Percentiles rank a stretch among this genome's conserved stretches.
These are phyloP conservation scores for Globisporangium nagaii DNA, from an alignment of 352 stramenopile genomes.

Conservation along the genomic window DNA sequence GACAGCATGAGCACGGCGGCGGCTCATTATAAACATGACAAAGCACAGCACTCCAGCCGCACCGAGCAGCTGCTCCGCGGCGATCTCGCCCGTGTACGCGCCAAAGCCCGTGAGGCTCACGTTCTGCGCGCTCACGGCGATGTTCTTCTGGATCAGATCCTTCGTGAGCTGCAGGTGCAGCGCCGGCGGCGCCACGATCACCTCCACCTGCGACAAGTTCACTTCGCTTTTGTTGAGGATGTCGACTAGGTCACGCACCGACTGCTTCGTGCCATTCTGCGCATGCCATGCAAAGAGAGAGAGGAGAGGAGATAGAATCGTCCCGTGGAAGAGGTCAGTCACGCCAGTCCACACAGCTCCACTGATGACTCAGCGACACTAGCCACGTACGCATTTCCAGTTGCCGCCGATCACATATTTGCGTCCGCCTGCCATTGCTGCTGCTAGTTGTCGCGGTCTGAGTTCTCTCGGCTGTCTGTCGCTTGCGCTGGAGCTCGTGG, in stretches of 20 bases:
- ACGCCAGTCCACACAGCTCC: neutral
- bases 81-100: conserved; percentile 92
- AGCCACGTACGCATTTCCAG: conserved; percentile 90
- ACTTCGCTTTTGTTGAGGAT: conserved; percentile 79
- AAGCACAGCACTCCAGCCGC: no score
- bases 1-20: no score
- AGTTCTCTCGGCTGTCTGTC: neutral
- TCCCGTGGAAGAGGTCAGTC: neutral
- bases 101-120: conserved; percentile 80
- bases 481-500: neutral
- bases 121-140: conserved; percentile 77
- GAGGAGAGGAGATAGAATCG: neutral
- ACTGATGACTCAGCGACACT: conserved; percentile 8
- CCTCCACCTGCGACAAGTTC: conserved; percentile 56
- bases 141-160: conserved; percentile 43
- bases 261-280: conserved; percentile 73
- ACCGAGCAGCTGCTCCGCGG: conserved; percentile 85
- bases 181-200: conserved; percentile 74
- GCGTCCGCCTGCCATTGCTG: conserved; percentile 18
- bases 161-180: conserved; percentile 62
- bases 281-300: neutral
- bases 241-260: conserved; percentile 79
- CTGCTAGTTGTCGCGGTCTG: neutral
- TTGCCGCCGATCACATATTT: conserved; percentile 92
- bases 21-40: no score